These are phyloP conservation scores for Penicillium taxi DNA, from an alignment of 495 filamentous ascomycete species.

Conservation along the genomic window DNA sequence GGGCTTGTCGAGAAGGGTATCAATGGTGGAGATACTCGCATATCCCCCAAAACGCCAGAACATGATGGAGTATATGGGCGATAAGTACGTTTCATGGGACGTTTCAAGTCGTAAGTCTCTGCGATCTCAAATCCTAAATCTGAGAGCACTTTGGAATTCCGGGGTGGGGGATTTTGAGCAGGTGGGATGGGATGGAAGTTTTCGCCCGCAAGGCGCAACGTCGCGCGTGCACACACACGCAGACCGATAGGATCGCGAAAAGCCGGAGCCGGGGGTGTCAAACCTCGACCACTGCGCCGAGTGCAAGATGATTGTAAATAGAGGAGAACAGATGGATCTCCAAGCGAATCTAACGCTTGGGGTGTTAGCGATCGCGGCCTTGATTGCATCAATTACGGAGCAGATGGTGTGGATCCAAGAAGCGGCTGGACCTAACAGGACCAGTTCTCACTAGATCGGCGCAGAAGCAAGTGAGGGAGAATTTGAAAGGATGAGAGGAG, in stretches of 20 bases:
- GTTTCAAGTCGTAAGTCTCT: slow-evolving; percentile 21
- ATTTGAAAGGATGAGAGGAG: neutral
- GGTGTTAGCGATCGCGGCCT: slow-evolving; percentile 22
- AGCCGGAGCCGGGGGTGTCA: slow-evolving; percentile 4
- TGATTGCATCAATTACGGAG: slow-evolving; percentile 17
- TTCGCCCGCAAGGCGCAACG: neutral
- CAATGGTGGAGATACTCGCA: slow-evolving; percentile 91
- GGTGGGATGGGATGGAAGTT: neutral
- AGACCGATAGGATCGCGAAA: slow-evolving; percentile 7
- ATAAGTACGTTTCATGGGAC: slow-evolving; percentile 36
- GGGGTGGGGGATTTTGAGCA: slow-evolving; percentile 5
- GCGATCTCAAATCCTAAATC: slow-evolving; percentile 23
- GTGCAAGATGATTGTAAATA: neutral
- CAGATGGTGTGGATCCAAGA: slow-evolving; percentile 17
- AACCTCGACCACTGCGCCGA: neutral
- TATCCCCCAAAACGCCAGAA: slow-evolving; percentile 99
- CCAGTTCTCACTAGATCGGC: slow-evolving; percentile 1
- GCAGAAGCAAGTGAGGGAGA: neutral
- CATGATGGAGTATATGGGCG: slow-evolving; percentile 60
- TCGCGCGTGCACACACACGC: slow-evolving; percentile 2
- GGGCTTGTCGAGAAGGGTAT: slow-evolving; percentile 90
- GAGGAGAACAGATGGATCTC: slow-evolving; percentile 10
- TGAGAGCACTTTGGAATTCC: slow-evolving; percentile 28
- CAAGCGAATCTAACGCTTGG: slow-evolving; percentile 32
- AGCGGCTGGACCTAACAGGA: slow-evolving; percentile 10